These are phyloP conservation scores for Pyrenophora seminiperda DNA, from an alignment of 2,329 filamentous ascomycete genomes.

Conservation along the genomic window DNA sequence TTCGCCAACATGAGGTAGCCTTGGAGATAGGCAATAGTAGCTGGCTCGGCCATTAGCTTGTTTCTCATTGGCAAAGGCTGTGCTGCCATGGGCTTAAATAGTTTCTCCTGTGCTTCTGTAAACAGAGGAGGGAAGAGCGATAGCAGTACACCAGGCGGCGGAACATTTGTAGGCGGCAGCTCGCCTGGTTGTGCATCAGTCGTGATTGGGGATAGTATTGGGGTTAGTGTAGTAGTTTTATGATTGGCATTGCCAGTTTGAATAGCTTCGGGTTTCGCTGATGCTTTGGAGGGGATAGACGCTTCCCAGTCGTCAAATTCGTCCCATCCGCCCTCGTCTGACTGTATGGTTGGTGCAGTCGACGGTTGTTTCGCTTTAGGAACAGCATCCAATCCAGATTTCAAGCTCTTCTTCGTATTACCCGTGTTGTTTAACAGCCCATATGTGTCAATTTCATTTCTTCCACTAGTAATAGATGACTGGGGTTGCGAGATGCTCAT, in stretches of 20 bases:
- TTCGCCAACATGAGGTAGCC: slow-evolving; percentile 67
- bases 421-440: neutral
- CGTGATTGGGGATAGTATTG: slow-evolving; percentile 28
- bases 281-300: slow-evolving; percentile 29
- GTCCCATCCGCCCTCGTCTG: slow-evolving; percentile 51
- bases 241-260: slow-evolving; percentile 3
- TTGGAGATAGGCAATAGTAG: slow-evolving; percentile 66
- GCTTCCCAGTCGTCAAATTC: slow-evolving; percentile 53
- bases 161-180: slow-evolving; percentile 79
- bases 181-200: slow-evolving; percentile 36
- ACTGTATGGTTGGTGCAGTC: slow-evolving; percentile 7
- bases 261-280: slow-evolving; percentile 4
- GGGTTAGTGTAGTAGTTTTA: slow-evolving; percentile 13
- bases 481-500: slow-evolving; percentile 29
- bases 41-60: slow-evolving; percentile 66
- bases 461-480: slow-evolving; percentile 7
- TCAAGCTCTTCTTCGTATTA: slow-evolving; percentile 14
- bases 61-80: slow-evolving; percentile 64
- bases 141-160: slow-evolving; percentile 82
- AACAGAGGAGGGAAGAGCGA: slow-evolving; percentile 76
- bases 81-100: slow-evolving; percentile 69
- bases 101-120: slow-evolving; percentile 64
- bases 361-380: slow-evolving; percentile 10
- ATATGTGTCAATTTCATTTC: neutral
- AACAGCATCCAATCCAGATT: slow-evolving; percentile 23